Evolutionary conservation across 1,139 yeast genomes (phyloP).

Genomic region (Nakaseomyces delphensis): DNA sequence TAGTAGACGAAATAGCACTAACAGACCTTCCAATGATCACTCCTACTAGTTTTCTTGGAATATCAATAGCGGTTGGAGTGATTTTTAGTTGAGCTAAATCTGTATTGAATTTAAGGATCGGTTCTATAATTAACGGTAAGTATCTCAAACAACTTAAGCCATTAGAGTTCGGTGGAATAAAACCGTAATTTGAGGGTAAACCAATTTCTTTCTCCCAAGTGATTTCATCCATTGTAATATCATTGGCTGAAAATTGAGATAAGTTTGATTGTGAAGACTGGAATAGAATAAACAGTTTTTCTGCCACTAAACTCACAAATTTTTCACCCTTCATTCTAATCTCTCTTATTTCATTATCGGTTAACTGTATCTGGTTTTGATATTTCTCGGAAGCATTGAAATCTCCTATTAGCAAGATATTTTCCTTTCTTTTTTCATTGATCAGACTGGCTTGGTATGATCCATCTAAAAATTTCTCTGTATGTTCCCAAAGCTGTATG

Average conservation of each 20-base stretch:
- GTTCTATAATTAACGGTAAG: conserved; percentile 36
- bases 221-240: conserved; percentile 11
- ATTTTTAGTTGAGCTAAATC: conserved; percentile 39
- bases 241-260: conserved; percentile 7
- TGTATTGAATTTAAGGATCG: conserved; percentile 36
- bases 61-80: conserved; percentile 34
- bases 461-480: conserved; percentile 40
- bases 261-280: conserved; percentile 26
- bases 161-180: conserved; percentile 53
- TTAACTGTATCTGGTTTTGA: conserved; percentile 30
- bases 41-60: conserved; percentile 33
- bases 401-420: conserved; percentile 23
- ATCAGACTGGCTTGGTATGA: conserved; percentile 36
- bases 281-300: conserved; percentile 34
- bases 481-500: conserved; percentile 40
- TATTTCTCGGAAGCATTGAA: conserved; percentile 17
- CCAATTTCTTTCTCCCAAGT: conserved; percentile 19
- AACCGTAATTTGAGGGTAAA: conserved; percentile 38
- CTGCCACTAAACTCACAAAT: conserved; percentile 32
- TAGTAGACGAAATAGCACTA: conserved; percentile 41
- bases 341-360: conserved; percentile 33
- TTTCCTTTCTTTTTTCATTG: conserved; percentile 38
- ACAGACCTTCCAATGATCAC: conserved; percentile 37
- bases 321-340: conserved; percentile 34
- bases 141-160: conserved; percentile 48